Conservation (phyloP, 345 rosid genomes). For the Rhodamnia argentea region DNA sequence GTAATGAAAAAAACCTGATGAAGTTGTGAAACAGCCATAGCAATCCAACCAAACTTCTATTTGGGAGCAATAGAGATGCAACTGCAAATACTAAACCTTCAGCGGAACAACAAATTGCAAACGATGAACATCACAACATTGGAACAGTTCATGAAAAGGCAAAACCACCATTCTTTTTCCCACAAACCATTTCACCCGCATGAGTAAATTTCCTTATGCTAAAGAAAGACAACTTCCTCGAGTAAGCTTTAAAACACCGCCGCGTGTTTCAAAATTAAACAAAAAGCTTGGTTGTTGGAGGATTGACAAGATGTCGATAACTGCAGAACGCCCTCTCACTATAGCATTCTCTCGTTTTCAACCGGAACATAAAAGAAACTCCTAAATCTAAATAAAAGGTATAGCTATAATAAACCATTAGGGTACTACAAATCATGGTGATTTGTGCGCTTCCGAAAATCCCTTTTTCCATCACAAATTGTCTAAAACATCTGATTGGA, state of each 20-base stretch:
- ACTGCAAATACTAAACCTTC: background rate
- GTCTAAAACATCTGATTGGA: background rate
- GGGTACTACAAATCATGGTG: background rate
- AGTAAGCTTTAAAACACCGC: background rate
- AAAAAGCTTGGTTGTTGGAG: background rate
- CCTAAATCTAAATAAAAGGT: background rate
- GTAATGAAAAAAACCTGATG: background rate
- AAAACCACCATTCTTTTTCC: background rate
- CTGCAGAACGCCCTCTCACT: background rate
- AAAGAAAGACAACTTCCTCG: background rate
- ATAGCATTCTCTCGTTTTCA: background rate
- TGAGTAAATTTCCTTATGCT: background rate
- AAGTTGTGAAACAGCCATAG: background rate
- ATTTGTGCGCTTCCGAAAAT: background rate
- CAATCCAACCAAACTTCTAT: background rate
- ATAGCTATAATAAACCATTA: background rate
- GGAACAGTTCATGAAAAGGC: background rate
- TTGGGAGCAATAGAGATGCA: background rate
- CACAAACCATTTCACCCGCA: background rate
- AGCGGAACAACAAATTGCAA: background rate
- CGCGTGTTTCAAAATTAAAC: background rate
- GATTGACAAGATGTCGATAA: background rate
- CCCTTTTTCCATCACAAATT: background rate
- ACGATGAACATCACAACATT: background rate
- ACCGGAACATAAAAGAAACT: background rate